phyloP scores from a whole-genome alignment of 495 filamentous ascomycete species.

The Stereocaulon alpinum region DNA sequence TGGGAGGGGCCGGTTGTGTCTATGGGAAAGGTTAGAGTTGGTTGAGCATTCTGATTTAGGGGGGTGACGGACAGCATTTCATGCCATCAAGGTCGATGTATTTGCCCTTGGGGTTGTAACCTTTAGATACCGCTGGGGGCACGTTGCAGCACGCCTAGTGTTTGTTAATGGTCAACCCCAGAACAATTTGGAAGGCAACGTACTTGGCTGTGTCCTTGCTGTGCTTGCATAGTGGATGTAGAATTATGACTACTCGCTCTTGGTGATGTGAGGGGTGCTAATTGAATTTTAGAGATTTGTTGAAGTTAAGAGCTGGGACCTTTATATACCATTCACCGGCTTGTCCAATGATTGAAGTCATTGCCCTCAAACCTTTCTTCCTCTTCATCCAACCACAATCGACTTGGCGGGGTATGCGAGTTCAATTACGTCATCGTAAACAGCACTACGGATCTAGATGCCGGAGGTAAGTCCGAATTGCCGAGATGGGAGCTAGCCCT shows the following conservation, averaged over 20 bases:
- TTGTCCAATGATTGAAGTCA: neutral
- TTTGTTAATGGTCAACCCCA: neutral
- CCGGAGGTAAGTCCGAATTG: no score
- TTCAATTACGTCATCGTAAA: neutral
- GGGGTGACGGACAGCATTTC: slow-evolving; percentile 46
- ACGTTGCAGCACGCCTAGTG: slow-evolving; percentile 35
- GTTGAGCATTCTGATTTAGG: neutral
- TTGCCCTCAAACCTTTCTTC: neutral
- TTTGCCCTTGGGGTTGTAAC: slow-evolving; percentile 49
- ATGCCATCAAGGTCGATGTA: slow-evolving; percentile 50
- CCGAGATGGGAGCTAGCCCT: no score
- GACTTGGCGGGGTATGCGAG: neutral
- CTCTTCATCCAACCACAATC: neutral
- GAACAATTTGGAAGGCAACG: neutral
- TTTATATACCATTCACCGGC: neutral
- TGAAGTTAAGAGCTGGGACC: neutral
- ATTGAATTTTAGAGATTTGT: neutral
- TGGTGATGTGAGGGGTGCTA: no score
- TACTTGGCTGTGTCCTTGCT: slow-evolving; percentile 19
- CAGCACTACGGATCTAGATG: no score
- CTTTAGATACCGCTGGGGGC: slow-evolving; percentile 45
- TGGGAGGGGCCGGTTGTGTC: slow-evolving; percentile 43
- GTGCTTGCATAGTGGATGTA: slow-evolving; percentile 13
- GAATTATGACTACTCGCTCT: neutral
- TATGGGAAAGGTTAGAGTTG: slow-evolving; percentile 15